Evolutionary conservation across 2,329 filamentous ascomycete species (phyloP).

Genomic region (Coleophoma crateriformis): DNA sequence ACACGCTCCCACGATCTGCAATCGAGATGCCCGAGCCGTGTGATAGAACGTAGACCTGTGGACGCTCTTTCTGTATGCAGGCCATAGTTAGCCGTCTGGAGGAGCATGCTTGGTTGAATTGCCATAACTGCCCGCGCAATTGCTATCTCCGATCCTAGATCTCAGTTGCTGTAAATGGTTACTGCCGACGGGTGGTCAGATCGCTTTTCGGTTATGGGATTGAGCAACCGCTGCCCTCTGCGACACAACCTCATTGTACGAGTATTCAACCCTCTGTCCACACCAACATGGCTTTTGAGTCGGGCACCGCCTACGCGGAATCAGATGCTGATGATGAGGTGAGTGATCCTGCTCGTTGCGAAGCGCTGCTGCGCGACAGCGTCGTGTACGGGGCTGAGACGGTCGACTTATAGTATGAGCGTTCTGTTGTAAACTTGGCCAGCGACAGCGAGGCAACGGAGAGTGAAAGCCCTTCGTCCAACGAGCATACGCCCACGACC

Average conservation of each 20-base stretch:
- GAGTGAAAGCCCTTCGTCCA: conserved; percentile 60
- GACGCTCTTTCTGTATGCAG: too few species aligned
- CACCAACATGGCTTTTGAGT: conserved; percentile 48
- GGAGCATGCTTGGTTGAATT: too few species aligned
- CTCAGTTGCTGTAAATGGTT: too few species aligned
- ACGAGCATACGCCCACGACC: conserved; percentile 74
- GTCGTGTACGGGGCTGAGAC: neutral
- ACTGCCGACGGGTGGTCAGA: too few species aligned
- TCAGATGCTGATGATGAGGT: conserved; percentile 73
- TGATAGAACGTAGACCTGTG: too few species aligned
- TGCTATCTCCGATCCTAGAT: too few species aligned
- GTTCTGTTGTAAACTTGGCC: conserved; percentile 58
- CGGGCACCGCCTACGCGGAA: conserved; percentile 68
- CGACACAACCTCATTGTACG: neutral
- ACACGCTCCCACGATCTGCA: too few species aligned
- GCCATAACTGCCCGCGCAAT: too few species aligned
- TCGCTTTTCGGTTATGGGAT: too few species aligned
- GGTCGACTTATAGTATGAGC: conserved; percentile 49
- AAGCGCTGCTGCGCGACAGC: neutral
- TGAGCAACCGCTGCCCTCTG: neutral
- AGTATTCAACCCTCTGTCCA: neutral
- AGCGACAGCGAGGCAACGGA: conserved; percentile 66
- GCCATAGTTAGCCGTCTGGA: too few species aligned
- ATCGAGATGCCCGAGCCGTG: too few species aligned
- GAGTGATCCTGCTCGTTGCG: neutral